Base-by-base conservation (phyloP, 1,284 basidiomycete species). In the Cryptococcus floricola region DNA sequence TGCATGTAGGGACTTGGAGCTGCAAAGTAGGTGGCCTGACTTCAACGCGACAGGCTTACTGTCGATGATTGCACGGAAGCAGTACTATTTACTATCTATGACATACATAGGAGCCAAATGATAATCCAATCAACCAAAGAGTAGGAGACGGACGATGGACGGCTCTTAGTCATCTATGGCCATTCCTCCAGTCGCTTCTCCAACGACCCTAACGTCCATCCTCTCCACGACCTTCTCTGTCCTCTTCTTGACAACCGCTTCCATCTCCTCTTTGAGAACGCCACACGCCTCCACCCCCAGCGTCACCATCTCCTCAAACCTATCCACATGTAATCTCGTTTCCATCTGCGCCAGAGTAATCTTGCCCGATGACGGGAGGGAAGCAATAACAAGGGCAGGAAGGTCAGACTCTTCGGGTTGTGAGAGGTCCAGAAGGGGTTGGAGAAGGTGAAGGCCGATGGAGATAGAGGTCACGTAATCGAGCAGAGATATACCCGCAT, bases 321-420 rank as follows among this genome's bases (percentile, higher is more conserved):
- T 82, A 68, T 95, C 92, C 13, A 94, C 87, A 68, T 93, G 91
- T 58, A 98, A 75, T n/a, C 94, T 81, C 13, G 92, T 96, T 77
- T 98, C 95, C 84, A 97, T 88, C 58, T 87, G 88, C 58, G 93
- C 87, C 23, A 98, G 81, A 5, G 91, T 90, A 45, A 97, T 85
- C 64, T 87, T 89, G 4, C 84, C 83, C 6, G 86, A 87, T 56
- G 86, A 83, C 1, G 95, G 93, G 80, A 97, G 84, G 28, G 90
- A 82, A 0, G 91, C 95, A 47, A 97, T 85, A 0, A 91, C 92
- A 27, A 95, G 77, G 66, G 88, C 84, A 0, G 95, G 95, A 16
- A 95, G 79, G 65, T 94, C 91, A 65, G 84, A 85, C 78, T 98
- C 95, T 78, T 98, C 95, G 6, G 92, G 81, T 25, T 84, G 82